Evolutionary conservation across 805 yeast species (phyloP).

Genomic region (Ogataea degrootiae): DNA sequence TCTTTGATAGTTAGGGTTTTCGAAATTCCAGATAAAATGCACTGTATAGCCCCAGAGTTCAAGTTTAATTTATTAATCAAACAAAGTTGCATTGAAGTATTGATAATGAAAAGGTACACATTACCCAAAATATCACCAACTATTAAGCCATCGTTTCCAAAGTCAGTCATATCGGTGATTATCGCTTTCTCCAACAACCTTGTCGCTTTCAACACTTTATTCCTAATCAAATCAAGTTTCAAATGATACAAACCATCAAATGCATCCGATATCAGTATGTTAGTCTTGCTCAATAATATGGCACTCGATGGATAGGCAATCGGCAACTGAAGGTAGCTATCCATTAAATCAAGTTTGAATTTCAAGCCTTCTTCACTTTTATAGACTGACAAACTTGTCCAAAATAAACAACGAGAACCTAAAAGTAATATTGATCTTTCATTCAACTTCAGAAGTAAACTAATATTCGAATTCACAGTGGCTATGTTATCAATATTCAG

Average conservation of each 20-base stretch:
- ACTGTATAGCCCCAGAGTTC: background rate
- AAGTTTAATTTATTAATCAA: constrained; percentile 3
- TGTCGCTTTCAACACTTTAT: background rate
- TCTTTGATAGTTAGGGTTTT: too few relatives aligned
- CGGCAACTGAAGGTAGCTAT: background rate
- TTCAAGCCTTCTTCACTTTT: constrained; percentile 1
- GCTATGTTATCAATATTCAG: constrained; percentile 12
- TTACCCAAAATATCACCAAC: constrained; percentile 26
- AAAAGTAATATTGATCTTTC: constrained; percentile 3
- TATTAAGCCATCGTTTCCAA: constrained; percentile 12
- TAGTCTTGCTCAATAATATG: background rate
- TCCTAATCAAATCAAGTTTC: constrained; percentile 2
- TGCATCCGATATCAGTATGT: constrained; percentile 16
- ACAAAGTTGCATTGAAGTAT: background rate
- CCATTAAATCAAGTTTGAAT: constrained; percentile 3
- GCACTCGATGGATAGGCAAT: constrained; percentile 5
- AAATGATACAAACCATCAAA: constrained; percentile 17
- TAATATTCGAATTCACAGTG: constrained; percentile 4
- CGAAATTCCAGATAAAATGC: too few relatives aligned
- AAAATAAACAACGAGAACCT: constrained; percentile 11
- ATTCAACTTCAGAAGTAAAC: background rate
- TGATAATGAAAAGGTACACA: constrained; percentile 6
- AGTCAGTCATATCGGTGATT: constrained; percentile 5
- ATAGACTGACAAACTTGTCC: constrained; percentile 5
- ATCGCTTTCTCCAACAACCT: background rate